Base-by-base conservation (phyloP, 345 rosid genomes). In the Citrus australasica region DNA sequence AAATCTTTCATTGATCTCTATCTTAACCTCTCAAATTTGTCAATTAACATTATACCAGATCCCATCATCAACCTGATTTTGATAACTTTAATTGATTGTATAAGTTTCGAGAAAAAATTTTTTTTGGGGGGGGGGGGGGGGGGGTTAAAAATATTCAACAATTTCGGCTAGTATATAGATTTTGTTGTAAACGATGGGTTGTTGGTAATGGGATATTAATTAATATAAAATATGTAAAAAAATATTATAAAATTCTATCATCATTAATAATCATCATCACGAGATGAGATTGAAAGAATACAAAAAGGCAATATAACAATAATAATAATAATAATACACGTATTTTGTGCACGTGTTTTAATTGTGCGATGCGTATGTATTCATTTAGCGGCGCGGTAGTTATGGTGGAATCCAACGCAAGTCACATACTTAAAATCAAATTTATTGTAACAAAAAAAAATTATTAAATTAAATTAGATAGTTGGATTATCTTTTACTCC, bases 241-340 rank as follows among this genome's bases (percentile, higher is more conserved):
- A 17, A 40, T 40, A 9, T 40, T 2, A 40, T 40, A 40, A 48
- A 48, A 48, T 14, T 48, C 55, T 3, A 48, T 40, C 51, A 11
- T 42, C 71, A 79, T 79, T 8, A 79, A 73, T 73, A 66, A 35
- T 13, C 27, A 64, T 79, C 59, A 65, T 73, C 67, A 16, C 9
- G 17, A 73, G 25, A 30, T 73, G 27, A 56, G 62, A 60, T 53
- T 5, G 25, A n/a, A 46, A 42, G 63, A 67, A 74, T 67, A 27
- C 24, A 8, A 42, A 11, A 11, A 42, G 16, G 16, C 14, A 42
- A 42, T 3, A 4, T 42, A 10, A 32, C 33, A 32, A 32, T 4
- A 32, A 42, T 11, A 10, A 42, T 10, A 73, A 38, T 7, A 37
- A 37, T 38, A 38, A 38, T 38, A 21, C 60, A 24, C 37, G 46